Evolutionary conservation across 176 grass and related monocot species (phyloP), one percentile per base, ranked within the genome.

Genomic region (Pontederia crassipes): DNA sequence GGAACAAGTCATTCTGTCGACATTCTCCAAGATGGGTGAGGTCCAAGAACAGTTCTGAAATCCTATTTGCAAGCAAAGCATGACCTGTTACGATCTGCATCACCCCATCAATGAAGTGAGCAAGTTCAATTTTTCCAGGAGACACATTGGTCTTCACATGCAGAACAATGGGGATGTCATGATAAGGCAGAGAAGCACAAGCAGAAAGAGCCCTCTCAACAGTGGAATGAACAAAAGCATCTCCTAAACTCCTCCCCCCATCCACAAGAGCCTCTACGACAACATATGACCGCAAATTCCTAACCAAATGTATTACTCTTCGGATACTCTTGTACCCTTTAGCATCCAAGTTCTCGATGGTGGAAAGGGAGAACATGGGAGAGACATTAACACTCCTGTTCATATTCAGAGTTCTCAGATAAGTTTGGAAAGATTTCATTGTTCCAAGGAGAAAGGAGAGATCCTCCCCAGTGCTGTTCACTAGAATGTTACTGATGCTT

Each of bases 271-370:
- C 28, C 15, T 79, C 75, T 16, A 85, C 46, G 17, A 58, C 50
- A 49, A 89, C 40, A 74, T 69, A 79, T 52, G 78, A 82, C 48
- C 57, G 67, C 57, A 71, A 73, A 35, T 67, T 73, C 62, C 59
- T 85, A 13, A 79, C 59, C 27, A 82, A 78, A 17, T 78, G 55
- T 45, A 78, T 15, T 55, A 82, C 61, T 66, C 71, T 76, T 0
- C 55, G 20, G 60, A 79, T 71, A 16, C 64, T 35, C 71, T 52
- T 79, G 57, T 52, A 74, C 0, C 2, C 1, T 15, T 59, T 46
- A 46, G 72, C 64, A 17, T 61, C 57, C 45, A 85, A 48, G 62
- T 48, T 67, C n/a, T 64, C 61, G 11, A 89, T 24, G 32, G 74
- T 64, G 9, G 78, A 74, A 54, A 82, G 54, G 27, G 75, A 62